Evolutionary conservation across 441 rosid species (phyloP).

Genomic region (Aquilaria agallochum): DNA sequence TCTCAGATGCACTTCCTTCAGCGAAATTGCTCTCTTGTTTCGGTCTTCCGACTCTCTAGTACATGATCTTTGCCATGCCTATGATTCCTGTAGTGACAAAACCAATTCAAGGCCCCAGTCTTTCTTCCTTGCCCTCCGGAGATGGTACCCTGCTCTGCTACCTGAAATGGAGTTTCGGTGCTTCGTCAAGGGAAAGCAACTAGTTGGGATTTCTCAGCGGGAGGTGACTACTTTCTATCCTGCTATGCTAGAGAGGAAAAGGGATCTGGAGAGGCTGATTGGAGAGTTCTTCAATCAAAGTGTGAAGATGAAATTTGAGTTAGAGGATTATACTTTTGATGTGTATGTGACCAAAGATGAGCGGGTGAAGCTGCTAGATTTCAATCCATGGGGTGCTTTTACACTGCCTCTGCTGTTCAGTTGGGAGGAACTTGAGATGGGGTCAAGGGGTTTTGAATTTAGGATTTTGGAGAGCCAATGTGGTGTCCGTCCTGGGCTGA

Average conservation of each 20-base stretch:
- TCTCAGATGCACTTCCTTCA: conserved; percentile 60
- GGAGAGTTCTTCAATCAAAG: conserved; percentile 36
- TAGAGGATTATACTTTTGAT: conserved; percentile 61
- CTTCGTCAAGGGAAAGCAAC: conserved; percentile 44
- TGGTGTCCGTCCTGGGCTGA: conserved; percentile 63
- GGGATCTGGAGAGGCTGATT: conserved; percentile 29
- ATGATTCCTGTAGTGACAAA: conserved; percentile 60
- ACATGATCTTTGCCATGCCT: conserved; percentile 72
- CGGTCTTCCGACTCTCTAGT: conserved; percentile 69
- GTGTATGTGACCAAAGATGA: conserved; percentile 49
- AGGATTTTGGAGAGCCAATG: conserved; percentile 64
- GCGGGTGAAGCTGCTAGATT: conserved; percentile 60
- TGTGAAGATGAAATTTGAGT: conserved; percentile 49
- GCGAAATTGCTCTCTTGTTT: conserved; percentile 69
- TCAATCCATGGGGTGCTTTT: conserved; percentile 79
- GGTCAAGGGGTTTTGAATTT: conserved; percentile 24
- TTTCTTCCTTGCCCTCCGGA: conserved; percentile 77
- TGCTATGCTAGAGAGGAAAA: conserved; percentile 37
- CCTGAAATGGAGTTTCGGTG: conserved; percentile 86
- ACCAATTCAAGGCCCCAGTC: conserved; percentile 42
- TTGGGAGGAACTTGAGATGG: conserved; percentile 64
- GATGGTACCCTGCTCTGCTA: conserved; percentile 58
- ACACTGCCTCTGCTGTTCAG: conserved; percentile 64
- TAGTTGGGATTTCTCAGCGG: conserved; percentile 70
- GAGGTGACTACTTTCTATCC: conserved; percentile 80